Percentiles rank a stretch among this genome's conserved stretches.
phyloP scores from a whole-genome alignment of 2,329 filamentous ascomycete species.

The Penicillium janthinellum region DNA sequence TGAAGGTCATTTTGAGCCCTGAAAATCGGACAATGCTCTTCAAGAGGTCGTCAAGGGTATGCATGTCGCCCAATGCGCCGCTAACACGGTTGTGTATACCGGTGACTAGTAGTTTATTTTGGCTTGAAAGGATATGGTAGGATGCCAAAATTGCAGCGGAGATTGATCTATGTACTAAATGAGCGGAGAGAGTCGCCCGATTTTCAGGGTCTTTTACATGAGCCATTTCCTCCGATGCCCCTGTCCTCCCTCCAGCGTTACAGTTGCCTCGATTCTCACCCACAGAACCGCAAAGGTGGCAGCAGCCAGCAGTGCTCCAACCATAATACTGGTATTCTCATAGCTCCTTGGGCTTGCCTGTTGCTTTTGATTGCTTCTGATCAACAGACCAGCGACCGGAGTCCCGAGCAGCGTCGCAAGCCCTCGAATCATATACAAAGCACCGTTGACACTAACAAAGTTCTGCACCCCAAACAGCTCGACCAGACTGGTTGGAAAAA shows the following conservation, averaged over 20 bases:
- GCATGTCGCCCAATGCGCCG: no score
- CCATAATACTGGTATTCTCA: slow-evolving; percentile 30
- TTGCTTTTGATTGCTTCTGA: slow-evolving; percentile 23
- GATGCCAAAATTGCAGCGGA: neutral
- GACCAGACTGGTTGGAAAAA: slow-evolving; percentile 44
- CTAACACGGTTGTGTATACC: no score
- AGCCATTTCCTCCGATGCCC: slow-evolving; percentile 19
- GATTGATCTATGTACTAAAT: neutral
- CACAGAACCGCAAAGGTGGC: slow-evolving; percentile 30
- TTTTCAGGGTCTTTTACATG: slow-evolving; percentile 6
- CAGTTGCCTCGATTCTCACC: slow-evolving; percentile 29
- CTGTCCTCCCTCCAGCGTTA: slow-evolving; percentile 11
- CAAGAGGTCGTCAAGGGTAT: no score
- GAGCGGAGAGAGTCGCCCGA: neutral
- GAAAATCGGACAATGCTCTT: no score
- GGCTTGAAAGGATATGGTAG: neutral
- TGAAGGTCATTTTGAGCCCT: no score
- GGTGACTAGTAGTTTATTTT: no score
- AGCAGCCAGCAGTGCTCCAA: slow-evolving; percentile 26
- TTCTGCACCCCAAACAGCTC: slow-evolving; percentile 45
- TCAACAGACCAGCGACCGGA: slow-evolving; percentile 35
- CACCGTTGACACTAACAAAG: slow-evolving; percentile 42
- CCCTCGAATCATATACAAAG: slow-evolving; percentile 44
- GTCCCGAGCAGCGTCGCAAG: slow-evolving; percentile 43
- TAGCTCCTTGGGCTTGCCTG: slow-evolving; percentile 19